Evolutionary conservation across 1,284 basidiomycete genomes (phyloP), one percentile per base, ranked within the genome.

Genomic region (Melampsora abietis-canadensis): DNA sequence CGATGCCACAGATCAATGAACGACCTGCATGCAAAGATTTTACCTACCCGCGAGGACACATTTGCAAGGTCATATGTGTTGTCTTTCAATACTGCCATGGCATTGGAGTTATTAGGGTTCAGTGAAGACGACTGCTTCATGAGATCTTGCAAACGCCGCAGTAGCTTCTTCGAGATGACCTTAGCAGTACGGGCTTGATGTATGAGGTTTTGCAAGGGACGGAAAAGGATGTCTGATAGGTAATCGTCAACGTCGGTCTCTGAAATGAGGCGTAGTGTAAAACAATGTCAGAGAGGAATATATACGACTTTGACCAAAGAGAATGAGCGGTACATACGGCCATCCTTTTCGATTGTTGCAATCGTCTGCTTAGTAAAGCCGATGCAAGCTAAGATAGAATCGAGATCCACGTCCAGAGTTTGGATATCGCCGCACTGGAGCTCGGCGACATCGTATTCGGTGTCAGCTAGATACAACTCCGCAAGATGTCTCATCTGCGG

Each of bases 401-500:
- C 94, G 8, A 97, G 85, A 82, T 97, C 94, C 77, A 89, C 86
- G 79, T 97, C 94, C 78, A 94, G 88, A 17, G 88, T 87, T 59
- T 88, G 83, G 0, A 90, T 87, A 79, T 90, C 88, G 5, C 91
- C 91, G n/a, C 93, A 84, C 82, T 95, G 92, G 34, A 90, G 87
- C 83, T 97, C 94, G 14, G 88, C 92, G 10, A 94, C 82, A 81
- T 95, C 94, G 63, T 88, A 87, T n/a, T 90, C 88, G 76, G 89
- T 90, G 31, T 87, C 87, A 24, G 65, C 85, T 79, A 96, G 92
- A 81, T 92, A 90, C 0, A 90, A 88, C 78, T 92, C 92, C 0
- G 90, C 87, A 8, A 96, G 85, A 81, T 96, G 93, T 76, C 94
- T 91, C 78, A 94, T 92, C 80, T 95, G 92, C 0, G 90, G 88